Evolutionary conservation across 2,329 filamentous ascomycete species (phyloP), one percentile per base, ranked within the genome.

Genomic region (Fusarium sp.): DNA sequence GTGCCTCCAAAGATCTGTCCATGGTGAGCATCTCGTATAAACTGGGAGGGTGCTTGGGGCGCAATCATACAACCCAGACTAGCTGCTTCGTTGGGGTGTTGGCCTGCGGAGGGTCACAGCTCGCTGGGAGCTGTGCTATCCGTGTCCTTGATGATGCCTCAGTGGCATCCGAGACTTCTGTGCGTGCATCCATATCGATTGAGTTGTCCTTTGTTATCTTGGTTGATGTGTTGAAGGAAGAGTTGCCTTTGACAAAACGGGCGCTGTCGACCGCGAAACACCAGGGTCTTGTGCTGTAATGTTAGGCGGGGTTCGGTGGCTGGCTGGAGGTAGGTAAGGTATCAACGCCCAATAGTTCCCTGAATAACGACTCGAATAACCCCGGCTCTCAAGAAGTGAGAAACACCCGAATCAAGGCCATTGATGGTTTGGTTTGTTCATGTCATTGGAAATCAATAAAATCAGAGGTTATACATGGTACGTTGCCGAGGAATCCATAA

Each of bases 1-100:
- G 93, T 97, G 44, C 92, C 93, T 44, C 95, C 95, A 77, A 97
- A 99, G 51, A 98, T 83, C 92, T 93, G 36, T 40, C 15, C 26
- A 35, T 35, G 10, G 50, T 68, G 25, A 62, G 54, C 15, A 24
- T 38, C 12, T 32, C 13, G 26, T 43, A 41, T 15, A 38, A 28
- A 50, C 7, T 25, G 34, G 19, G 15, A 41, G 32, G 25, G n/a
- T 22, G 32, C 13, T 22, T 15, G 48, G 34, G 52, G 49, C 22
- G 19, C 29, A 26, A 42, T 57, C 45, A 32, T 82, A 95, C 92
- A 73, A 98, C 87, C 94, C 94, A 98, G 79, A 94, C 89, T 62
- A 93, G 85, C 74, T 90, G 90, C 74, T 88, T 90, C 3, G 86
- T 81, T 10, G 90, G 88, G 54, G 89, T 88, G 42, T 85, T 83